Evolutionary conservation across 176 grass and related monocot species (phyloP).

Genomic region (Juncus effusus): DNA sequence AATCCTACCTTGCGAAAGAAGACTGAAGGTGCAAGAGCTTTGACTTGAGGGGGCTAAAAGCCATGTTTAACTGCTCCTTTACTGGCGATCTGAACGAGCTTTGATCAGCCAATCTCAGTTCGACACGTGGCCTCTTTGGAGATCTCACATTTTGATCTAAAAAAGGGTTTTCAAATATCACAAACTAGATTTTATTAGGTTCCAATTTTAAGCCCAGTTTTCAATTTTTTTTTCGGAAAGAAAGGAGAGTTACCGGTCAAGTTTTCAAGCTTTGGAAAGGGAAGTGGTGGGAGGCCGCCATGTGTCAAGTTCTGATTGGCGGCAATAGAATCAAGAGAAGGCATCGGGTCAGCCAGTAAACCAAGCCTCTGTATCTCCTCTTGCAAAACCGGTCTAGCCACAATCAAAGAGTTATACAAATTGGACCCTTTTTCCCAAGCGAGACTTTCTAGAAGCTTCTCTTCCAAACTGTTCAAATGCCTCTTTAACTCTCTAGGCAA

Average conservation of each 20-base stretch:
- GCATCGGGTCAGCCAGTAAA: slow-evolving; percentile 91
- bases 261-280: slow-evolving; percentile 63
- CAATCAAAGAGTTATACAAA: slow-evolving; percentile 95
- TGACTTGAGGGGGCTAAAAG: slow-evolving; percentile 49
- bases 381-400: slow-evolving; percentile 71
- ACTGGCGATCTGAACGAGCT: slow-evolving; percentile 84
- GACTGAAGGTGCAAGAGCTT: slow-evolving; percentile 87
- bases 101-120: slow-evolving; percentile 64
- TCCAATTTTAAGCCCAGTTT: neutral
- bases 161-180: slow-evolving; percentile 4
- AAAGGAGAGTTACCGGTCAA: slow-evolving; percentile 39
- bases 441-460: slow-evolving; percentile 84
- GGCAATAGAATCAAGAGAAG: slow-evolving; percentile 86
- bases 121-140: slow-evolving; percentile 84
- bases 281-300: slow-evolving; percentile 64
- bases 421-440: slow-evolving; percentile 96
- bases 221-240: too few relatives aligned
- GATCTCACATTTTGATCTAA: slow-evolving; percentile 70
- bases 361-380: slow-evolving; percentile 75
- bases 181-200: neutral
- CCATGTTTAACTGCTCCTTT: slow-evolving; percentile 37
- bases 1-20: slow-evolving; percentile 76
- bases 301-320: slow-evolving; percentile 65
- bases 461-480: slow-evolving; percentile 93
- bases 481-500: slow-evolving; percentile 93